Evolutionary conservation across 2,329 filamentous ascomycete species (phyloP), one percentile per base, ranked within the genome.

Genomic region (Pyricularia sp.): DNA sequence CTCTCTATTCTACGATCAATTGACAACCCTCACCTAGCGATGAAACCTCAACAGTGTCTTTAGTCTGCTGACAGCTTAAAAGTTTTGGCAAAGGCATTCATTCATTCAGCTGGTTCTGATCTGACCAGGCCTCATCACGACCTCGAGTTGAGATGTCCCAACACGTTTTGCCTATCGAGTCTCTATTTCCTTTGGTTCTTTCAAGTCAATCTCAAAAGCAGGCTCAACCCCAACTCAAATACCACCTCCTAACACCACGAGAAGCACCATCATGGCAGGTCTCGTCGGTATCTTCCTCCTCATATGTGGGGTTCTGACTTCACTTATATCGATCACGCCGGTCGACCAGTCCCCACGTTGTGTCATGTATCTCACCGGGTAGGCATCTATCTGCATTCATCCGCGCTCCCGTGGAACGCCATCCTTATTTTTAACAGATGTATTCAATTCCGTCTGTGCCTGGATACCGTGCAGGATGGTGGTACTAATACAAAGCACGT

Each of bases 311-410:
- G 17, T 31, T 65, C 25, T 72, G 70, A 63, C 33, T 2, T 71
- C 70, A 17, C 28, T 73, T 61, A 59, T 67, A 33, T 68, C 71
- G 70, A 71, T 71, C 9, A 42, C 67, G 4, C 70, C 69, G 17
- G 14, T 64, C 71, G 12, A 67, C 70, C 23, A 72, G 10, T 50
- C 33, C 33, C 55, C 50, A 31, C 69, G 75, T 59, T 81, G 78
- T 64, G 72, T 84, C 69, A 82, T 84, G 81, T 85, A 85, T 72
- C 76, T 85, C 65, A 85, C 83, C 0, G 83, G 84, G 83, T 83
- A 71, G 71, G 75, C 72, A n/a, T 5, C 42, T 50, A n/a, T 5
- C 42, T 50, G 42, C 42, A 50, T 50, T 50, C 42, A 50, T 50
- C 42, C 42, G 42, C 42, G n/a, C 42, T n/a, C 42, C 5, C 6